Evolutionary conservation across 192 early-diverging fungal species (phyloP).

Genomic region (Obelidium mucronatum): DNA sequence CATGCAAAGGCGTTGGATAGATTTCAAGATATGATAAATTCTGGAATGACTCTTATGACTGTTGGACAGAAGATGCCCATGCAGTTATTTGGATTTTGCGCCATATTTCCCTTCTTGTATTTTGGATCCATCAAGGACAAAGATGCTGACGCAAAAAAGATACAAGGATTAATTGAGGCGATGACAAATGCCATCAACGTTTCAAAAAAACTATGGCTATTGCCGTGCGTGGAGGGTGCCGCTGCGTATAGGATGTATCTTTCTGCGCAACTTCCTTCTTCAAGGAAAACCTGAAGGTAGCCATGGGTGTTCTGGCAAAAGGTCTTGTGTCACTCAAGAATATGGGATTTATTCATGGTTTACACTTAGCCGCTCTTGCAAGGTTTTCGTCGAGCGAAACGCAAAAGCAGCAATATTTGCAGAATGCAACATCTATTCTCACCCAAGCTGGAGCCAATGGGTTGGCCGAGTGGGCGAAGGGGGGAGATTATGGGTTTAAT

Average conservation of each 20-base stretch:
- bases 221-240: slow-evolving; percentile 25
- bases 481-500: slow-evolving; percentile 26
- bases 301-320: background rate
- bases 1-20: slow-evolving; percentile 12
- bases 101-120: slow-evolving; percentile 34
- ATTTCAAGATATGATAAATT: slow-evolving; percentile 34
- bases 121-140: slow-evolving; percentile 3
- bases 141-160: slow-evolving; percentile 11
- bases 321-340: background rate
- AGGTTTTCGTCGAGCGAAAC: slow-evolving; percentile 14
- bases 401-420: background rate
- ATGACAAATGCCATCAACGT: slow-evolving; percentile 17
- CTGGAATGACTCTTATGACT: slow-evolving; percentile 29
- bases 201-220: slow-evolving; percentile 22
- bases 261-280: slow-evolving; percentile 10
- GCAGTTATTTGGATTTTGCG: slow-evolving; percentile 30
- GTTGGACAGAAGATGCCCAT: slow-evolving; percentile 20
- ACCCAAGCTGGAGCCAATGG: slow-evolving; percentile 18
- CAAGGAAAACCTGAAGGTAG: slow-evolving; percentile 12
- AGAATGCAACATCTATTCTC: slow-evolving; percentile 11
- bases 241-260: slow-evolving; percentile 19
- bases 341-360: slow-evolving; percentile 16
- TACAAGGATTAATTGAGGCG: slow-evolving; percentile 16
- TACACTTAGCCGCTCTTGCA: slow-evolving; percentile 26
- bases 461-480: slow-evolving; percentile 33